Evolutionary conservation across 2,329 filamentous ascomycete species (phyloP).

Genomic region (Colletotrichum salicis): DNA sequence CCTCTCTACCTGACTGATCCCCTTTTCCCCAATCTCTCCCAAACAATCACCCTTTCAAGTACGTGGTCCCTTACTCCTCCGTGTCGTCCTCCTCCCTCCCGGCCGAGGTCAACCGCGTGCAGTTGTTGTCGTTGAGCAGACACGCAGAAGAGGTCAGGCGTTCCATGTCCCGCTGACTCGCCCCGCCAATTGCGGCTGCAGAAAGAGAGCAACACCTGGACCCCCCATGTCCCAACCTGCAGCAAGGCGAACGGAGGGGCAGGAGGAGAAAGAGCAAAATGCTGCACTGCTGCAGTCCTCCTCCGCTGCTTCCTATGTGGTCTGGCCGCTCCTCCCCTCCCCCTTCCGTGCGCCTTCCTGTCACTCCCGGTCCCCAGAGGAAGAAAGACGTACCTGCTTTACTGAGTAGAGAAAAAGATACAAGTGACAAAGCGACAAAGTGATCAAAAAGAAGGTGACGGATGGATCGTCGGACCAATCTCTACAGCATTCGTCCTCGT

Average conservation of each 20-base stretch:
- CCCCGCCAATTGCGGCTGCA: conserved; percentile 18
- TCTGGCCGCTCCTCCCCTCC: neutral
- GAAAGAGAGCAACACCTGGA: neutral
- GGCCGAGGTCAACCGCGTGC: neutral
- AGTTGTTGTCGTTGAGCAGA: neutral
- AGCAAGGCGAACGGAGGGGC: neutral
- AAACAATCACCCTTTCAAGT: neutral
- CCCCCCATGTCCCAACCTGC: neutral
- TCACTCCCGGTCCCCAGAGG: neutral
- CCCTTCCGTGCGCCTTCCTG: neutral
- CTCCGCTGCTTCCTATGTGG: too few species aligned
- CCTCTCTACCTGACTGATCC: neutral
- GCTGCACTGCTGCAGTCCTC: neutral
- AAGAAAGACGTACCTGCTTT: too few species aligned
- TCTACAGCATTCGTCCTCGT: neutral
- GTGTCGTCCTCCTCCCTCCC: neutral
- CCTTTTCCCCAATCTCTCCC: neutral
- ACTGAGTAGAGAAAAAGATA: neutral
- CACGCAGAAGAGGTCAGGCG: neutral
- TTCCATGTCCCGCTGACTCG: conserved; percentile 19
- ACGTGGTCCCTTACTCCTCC: too few species aligned
- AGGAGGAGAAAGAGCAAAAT: neutral
- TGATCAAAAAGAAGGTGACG: neutral
- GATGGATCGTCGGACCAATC: conserved; percentile 12
- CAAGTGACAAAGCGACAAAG: neutral